phyloP scores from a whole-genome alignment of 345 rosid genomes.

The Cardamine resedifolia region DNA sequence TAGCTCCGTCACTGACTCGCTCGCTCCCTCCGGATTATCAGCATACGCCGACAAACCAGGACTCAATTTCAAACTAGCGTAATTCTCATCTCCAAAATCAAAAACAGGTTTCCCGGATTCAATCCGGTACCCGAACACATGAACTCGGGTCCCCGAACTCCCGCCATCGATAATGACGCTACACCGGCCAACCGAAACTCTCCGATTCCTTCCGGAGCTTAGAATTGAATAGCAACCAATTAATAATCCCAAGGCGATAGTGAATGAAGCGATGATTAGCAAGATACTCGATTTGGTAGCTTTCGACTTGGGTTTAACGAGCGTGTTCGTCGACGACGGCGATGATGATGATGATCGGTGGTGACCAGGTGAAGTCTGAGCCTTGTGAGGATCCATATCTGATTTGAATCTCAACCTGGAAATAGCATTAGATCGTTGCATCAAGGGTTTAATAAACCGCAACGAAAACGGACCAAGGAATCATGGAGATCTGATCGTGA shows the following conservation, averaged over 20 bases:
- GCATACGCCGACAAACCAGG: constrained; percentile 84
- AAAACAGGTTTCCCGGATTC: constrained; percentile 44
- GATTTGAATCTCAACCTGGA: constrained; percentile 41
- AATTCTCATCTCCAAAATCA: constrained; percentile 44
- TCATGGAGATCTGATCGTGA: constrained; percentile 33
- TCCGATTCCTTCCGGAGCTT: constrained; percentile 17
- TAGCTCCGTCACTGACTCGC: constrained; percentile 57
- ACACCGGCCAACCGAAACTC: constrained; percentile 35
- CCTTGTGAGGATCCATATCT: constrained; percentile 58
- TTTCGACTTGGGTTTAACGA: constrained; percentile 38
- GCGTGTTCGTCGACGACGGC: constrained; percentile 36
- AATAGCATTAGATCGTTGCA: constrained; percentile 78
- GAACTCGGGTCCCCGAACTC: constrained; percentile 80
- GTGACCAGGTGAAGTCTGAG: constrained; percentile 48
- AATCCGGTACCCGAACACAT: constrained; percentile 51
- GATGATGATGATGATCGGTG: constrained; percentile 44
- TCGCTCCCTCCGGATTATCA: constrained; percentile 54
- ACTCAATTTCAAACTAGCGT: constrained; percentile 60
- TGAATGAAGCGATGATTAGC: constrained; percentile 27
- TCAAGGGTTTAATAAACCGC: constrained; percentile 46
- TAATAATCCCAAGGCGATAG: constrained; percentile 28
- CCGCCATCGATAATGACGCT: constrained; percentile 77
- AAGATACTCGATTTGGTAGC: constrained; percentile 36
- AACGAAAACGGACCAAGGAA: constrained; percentile 13
- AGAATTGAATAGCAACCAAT: constrained; percentile 33